A percentile compares a stretch with the other conserved stretches of the same genome.
phyloP scores from a whole-genome alignment of 345 rosid species.

The Eucalyptus tenuipes region DNA sequence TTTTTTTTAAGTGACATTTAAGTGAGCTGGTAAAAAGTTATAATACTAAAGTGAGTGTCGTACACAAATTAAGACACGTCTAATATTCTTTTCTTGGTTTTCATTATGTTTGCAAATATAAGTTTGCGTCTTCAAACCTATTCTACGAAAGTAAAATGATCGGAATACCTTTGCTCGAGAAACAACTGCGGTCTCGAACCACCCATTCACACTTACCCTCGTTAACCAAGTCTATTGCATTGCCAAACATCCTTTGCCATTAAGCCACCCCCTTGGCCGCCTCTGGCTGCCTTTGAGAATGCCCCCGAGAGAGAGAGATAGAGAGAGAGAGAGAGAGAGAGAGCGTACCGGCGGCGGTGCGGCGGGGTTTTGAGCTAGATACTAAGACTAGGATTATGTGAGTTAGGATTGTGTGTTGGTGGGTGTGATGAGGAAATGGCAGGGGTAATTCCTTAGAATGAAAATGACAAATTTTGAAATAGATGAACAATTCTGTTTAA shows the following conservation, averaged over 20 bases:
- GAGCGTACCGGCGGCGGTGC: too few relatives aligned
- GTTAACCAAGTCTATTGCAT: background rate
- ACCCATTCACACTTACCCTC: background rate
- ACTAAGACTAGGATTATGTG: background rate
- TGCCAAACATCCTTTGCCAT: background rate
- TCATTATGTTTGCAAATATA: background rate
- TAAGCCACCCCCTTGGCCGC: background rate
- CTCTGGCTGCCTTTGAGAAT: background rate
- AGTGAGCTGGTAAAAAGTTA: too few relatives aligned
- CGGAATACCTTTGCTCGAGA: background rate
- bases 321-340: background rate
- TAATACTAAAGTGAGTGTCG: fast-evolving
- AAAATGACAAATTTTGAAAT: background rate
- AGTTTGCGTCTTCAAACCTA: background rate
- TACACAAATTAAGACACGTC: fast-evolving
- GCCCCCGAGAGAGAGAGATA: background rate
- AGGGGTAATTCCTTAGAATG: background rate
- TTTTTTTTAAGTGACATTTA: too few relatives aligned
- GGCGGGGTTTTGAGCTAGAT: background rate
- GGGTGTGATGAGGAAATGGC: background rate
- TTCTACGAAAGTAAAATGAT: background rate
- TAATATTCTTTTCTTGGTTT: background rate
- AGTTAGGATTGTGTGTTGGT: background rate
- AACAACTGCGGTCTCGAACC: background rate
- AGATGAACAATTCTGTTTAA: background rate